Evolutionary conservation across 371 early-diverging fungal species (phyloP).

Genomic region (Quaeritorhiza haematococci): DNA sequence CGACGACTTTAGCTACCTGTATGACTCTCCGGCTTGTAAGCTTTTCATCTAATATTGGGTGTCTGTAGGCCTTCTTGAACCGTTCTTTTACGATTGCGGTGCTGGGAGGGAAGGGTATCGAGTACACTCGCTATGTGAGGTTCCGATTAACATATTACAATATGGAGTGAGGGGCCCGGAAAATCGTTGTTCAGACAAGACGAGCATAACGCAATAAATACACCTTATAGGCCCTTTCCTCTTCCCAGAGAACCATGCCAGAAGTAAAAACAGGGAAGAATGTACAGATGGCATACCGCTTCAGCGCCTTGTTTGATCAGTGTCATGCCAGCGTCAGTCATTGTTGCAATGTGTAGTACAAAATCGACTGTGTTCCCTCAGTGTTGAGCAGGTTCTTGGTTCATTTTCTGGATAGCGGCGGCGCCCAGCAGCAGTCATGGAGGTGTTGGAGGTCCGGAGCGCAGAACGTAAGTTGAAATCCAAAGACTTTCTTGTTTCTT

Average conservation of each 20-base stretch:
- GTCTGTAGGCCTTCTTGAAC: conserved; percentile 87
- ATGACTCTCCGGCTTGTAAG: conserved; percentile 70
- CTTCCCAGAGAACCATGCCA: too few relatives aligned
- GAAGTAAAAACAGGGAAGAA: too few relatives aligned
- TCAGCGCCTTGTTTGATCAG: conserved; percentile 43
- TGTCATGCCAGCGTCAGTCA: conserved; percentile 6
- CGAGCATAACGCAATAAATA: neutral
- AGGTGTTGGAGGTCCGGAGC: too few relatives aligned
- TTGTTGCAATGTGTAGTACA: too few relatives aligned
- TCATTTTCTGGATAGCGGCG: too few relatives aligned
- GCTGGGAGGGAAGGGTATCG: conserved; percentile 39
- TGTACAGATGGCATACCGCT: conserved; percentile 21
- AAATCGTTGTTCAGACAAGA: neutral
- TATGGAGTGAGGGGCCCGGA: neutral
- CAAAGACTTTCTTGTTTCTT: too few relatives aligned
- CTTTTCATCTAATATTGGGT: conserved; percentile 81
- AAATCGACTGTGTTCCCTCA: too few relatives aligned
- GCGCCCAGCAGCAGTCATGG: too few relatives aligned
- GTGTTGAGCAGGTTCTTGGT: too few relatives aligned
- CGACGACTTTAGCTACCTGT: conserved; percentile 42
- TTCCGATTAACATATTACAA: neutral
- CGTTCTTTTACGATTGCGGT: conserved; percentile 73
- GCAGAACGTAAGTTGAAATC: too few relatives aligned
- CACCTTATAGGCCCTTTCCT: too few relatives aligned
- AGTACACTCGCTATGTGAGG: conserved; percentile 45